phyloP scores from a whole-genome alignment of 2,329 filamentous ascomycete genomes.

The Aspergillus udagawae region DNA sequence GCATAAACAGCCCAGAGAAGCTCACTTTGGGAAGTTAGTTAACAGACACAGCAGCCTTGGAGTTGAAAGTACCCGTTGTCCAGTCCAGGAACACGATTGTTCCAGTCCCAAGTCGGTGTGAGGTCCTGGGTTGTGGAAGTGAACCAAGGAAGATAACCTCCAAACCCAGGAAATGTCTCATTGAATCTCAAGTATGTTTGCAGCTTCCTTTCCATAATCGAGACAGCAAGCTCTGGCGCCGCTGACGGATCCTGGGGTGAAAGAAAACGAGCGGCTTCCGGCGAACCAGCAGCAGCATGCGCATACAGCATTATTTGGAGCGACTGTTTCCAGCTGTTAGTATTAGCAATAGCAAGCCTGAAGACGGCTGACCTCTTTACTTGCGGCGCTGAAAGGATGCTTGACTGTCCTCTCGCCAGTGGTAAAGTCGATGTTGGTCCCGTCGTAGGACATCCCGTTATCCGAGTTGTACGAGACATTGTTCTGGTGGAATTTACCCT shows the following conservation, averaged over 20 bases:
- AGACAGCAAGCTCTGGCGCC: conserved; percentile 19
- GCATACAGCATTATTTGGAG: conserved; percentile 43
- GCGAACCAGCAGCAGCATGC: conserved; percentile 37
- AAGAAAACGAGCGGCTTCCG: conserved; percentile 39
- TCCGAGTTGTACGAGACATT: conserved; percentile 38
- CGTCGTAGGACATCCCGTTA: conserved; percentile 41
- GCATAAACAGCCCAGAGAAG: not conserved
- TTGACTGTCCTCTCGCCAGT: conserved; percentile 22
- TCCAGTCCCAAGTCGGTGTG: not conserved
- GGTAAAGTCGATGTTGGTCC: conserved; percentile 24
- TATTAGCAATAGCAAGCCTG: not conserved
- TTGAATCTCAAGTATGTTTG: not conserved
- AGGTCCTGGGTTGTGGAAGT: not conserved
- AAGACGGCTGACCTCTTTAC: not conserved
- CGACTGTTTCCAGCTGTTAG: not conserved
- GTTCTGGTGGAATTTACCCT: conserved; percentile 44
- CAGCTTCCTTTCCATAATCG: not conserved
- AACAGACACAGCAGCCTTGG: not conserved
- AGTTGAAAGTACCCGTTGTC: not conserved
- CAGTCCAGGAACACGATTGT: not conserved
- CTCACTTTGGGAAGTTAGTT: not conserved
- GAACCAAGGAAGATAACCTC: not conserved
- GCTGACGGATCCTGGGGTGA: conserved; percentile 29
- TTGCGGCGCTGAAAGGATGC: not conserved
- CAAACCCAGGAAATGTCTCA: not conserved